Base-by-base conservation (phyloP, 1,284 basidiomycete species). In the Ustilago trichophora region DNA sequence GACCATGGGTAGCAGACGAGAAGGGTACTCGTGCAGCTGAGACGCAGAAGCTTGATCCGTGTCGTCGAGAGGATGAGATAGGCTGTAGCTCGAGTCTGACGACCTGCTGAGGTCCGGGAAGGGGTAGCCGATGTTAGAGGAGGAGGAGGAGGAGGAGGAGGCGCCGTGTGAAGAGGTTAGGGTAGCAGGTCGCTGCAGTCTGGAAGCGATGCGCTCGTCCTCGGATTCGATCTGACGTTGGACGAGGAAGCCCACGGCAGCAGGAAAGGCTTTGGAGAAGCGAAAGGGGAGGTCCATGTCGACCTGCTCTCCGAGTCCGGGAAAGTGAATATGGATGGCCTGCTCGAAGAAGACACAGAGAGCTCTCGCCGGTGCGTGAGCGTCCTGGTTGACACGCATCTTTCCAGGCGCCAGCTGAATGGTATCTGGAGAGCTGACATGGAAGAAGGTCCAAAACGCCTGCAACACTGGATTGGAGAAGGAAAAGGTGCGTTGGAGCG, bases 281-380 rank as follows among this genome's bases (percentile, higher is more conserved):
- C 69, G 63, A 37, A 75, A 75, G 5, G 55, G 60, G 0, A 79
- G 55, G 12, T 71, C 66, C 55, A 70, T 55, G 18, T 69, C 49
- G 16, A 70, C 47, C 41, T 75, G 62, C 33, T 74, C 64, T 16
- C 77, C 77, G 18, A 51, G 38, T 13, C 42, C 48, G 3, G 76
- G 67, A 10, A 76, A 55, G 52, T 76, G 64, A 9, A 79, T 57
- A 24, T 71, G 49, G n/a, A 75, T 40, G 8, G 59, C 62, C 32
- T 63, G 64, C 24, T 70, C 69, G 29, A 79, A 66, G 42, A 73
- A 67, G 36, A 79, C 52, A 53, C 76, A 79, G 16, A 78, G 53
- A 6, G 74, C 74, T 18, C 40, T 48, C 12, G 43, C 42, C 7
- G 43, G 38, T 24, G 46, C 35, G 21, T 38, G 19, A 19, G 34